A percentile compares a stretch with the other conserved stretches of the same genome.
phyloP scores from a whole-genome alignment of 352 stramenopile species.

The Phytopythium delawarense region DNA sequence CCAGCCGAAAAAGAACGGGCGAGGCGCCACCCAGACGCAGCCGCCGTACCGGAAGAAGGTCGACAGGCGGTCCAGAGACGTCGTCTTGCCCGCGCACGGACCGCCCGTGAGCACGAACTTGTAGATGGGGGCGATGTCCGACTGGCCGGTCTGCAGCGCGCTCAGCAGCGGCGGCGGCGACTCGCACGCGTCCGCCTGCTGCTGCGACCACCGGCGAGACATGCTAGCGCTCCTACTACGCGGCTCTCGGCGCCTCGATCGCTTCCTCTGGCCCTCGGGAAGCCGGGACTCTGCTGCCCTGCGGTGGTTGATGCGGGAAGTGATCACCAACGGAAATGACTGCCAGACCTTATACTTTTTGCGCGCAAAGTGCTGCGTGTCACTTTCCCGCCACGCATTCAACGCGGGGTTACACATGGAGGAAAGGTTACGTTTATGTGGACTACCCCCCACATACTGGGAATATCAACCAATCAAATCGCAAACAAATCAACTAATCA shows the following conservation, averaged over 20 bases:
- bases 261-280: not conserved
- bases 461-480: too few species aligned
- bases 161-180: slow-evolving; percentile 58
- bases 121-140: slow-evolving; percentile 81
- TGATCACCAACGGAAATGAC: slow-evolving; percentile 3
- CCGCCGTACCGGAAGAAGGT: slow-evolving; percentile 69
- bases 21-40: not conserved
- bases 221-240: not conserved
- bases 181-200: slow-evolving; percentile 32
- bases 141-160: slow-evolving; percentile 57
- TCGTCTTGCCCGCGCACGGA: slow-evolving; percentile 95
- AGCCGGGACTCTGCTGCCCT: too few species aligned
- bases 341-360: not conserved
- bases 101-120: slow-evolving; percentile 94
- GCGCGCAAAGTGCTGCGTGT: not conserved
- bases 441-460: too few species aligned
- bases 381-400: not conserved
- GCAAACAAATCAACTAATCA: too few species aligned
- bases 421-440: too few species aligned
- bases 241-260: not conserved
- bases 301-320: not conserved
- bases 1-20: not conserved
- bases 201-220: slow-evolving; percentile 43
- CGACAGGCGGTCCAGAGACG: slow-evolving; percentile 89
- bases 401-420: not conserved